Conservation (phyloP, 192 early-diverging fungal genomes). For the Coemansia sp. region DNA sequence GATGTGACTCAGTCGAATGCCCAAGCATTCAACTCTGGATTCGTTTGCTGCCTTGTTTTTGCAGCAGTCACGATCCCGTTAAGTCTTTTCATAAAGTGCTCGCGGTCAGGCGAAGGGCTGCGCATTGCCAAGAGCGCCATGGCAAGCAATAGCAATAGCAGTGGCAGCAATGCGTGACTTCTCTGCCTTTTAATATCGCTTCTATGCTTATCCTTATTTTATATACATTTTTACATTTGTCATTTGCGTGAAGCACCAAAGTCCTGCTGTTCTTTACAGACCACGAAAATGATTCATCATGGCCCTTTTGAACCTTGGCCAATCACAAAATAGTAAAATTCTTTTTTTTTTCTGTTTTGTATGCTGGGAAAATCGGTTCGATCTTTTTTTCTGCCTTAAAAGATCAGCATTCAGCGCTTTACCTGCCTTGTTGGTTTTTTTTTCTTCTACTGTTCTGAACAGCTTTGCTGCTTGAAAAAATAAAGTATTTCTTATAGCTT, state of each 20-base stretch:
- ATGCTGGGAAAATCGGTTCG: too few species aligned
- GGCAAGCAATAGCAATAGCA: too few species aligned
- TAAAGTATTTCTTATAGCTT: too few species aligned
- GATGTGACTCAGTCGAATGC: constrained; percentile 32
- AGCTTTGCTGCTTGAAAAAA: too few species aligned
- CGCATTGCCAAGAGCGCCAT: too few species aligned
- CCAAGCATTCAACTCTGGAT: constrained; percentile 21
- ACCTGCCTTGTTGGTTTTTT: neutral
- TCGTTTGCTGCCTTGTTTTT: constrained; percentile 25
- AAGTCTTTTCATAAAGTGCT: constrained; percentile 11
- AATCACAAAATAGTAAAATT: neutral
- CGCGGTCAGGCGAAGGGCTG: neutral
- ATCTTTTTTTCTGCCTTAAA: too few species aligned
- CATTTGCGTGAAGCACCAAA: too few species aligned
- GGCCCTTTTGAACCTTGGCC: neutral
- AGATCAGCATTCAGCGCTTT: neutral
- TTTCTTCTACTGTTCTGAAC: neutral
- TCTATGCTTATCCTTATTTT: too few species aligned
- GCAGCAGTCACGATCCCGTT: constrained; percentile 31
- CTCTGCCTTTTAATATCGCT: too few species aligned
- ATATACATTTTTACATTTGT: neutral
- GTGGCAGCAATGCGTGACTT: too few species aligned
- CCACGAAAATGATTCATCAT: neutral
- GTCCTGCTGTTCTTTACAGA: too few species aligned
- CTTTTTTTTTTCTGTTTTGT: neutral